A percentile compares a stretch with the other conserved stretches of the same genome.
Evolutionary conservation across 768 basidiomycete species (phyloP).

Genomic region (Pleurotus citrinopileatus): DNA sequence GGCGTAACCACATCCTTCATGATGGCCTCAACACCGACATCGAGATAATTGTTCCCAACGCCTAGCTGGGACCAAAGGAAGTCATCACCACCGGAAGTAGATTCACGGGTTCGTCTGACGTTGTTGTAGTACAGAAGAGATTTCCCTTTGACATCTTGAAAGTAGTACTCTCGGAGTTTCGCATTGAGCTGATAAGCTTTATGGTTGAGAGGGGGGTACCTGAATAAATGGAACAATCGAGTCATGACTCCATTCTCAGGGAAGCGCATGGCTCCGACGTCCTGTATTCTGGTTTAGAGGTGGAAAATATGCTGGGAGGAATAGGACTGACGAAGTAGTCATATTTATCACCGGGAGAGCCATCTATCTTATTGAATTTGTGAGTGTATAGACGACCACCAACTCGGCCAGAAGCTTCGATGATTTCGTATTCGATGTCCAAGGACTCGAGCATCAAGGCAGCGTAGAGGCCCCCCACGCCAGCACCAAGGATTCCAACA

Average conservation of each 20-base stretch:
- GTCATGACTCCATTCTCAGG: slow-evolving; percentile 28
- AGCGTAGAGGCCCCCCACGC: slow-evolving; percentile 34
- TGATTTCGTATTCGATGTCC: slow-evolving; percentile 38
- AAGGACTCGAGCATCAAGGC: slow-evolving; percentile 43
- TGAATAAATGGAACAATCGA: slow-evolving; percentile 26
- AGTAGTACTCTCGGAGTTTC: background rate
- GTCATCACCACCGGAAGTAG: slow-evolving; percentile 4
- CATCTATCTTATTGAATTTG: slow-evolving; percentile 24
- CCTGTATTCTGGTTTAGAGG: slow-evolving; percentile 17
- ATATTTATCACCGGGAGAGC: slow-evolving; percentile 18
- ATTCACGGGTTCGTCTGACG: slow-evolving; percentile 10
- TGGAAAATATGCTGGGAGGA: background rate
- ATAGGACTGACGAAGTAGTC: slow-evolving; percentile 33
- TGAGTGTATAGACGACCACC: slow-evolving; percentile 47
- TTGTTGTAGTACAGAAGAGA: slow-evolving; percentile 23
- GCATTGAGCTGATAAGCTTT: slow-evolving; percentile 12
- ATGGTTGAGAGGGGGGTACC: slow-evolving; percentile 22
- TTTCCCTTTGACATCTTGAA: slow-evolving; percentile 9
- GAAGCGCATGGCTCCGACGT: slow-evolving; percentile 42
- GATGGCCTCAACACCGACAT: background rate
- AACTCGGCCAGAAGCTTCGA: slow-evolving; percentile 37
- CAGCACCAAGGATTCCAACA: slow-evolving; percentile 36
- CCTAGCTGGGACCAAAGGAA: slow-evolving; percentile 11
- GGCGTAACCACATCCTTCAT: slow-evolving; percentile 16
- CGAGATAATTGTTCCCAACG: background rate